phyloP scores from a whole-genome alignment of 106 monocot species.

The Dendrobium chrysotoxum region DNA sequence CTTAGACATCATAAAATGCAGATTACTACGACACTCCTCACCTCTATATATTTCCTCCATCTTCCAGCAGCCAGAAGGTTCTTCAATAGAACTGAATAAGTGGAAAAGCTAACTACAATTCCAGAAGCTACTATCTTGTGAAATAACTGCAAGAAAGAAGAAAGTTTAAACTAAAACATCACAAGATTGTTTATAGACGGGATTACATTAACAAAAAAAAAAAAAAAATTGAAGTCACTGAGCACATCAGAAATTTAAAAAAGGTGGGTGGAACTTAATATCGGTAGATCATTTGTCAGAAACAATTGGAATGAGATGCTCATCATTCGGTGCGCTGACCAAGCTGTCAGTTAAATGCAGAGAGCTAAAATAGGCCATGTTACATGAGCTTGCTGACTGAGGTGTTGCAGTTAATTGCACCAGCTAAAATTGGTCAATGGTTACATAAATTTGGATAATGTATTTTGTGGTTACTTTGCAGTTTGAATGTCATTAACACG shows the following conservation, averaged over 20 bases:
- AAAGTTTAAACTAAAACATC: constrained; percentile 6
- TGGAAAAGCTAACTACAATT: constrained; percentile 35
- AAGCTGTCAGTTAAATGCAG: neutral
- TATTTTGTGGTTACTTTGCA: no score
- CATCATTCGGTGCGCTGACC: neutral
- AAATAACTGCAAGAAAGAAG: constrained; percentile 48
- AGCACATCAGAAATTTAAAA: constrained; percentile 6
- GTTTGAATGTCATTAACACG: no score
- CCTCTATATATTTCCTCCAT: constrained; percentile 98
- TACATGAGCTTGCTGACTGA: neutral
- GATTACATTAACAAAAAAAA: neutral
- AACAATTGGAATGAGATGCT: neutral
- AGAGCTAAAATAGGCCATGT: neutral
- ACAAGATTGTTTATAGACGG: neutral
- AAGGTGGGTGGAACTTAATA: neutral
- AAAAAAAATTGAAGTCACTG: neutral
- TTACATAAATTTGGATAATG: no score
- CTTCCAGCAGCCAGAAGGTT: constrained; percentile 85
- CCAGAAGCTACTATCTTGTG: constrained; percentile 61
- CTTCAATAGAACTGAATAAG: constrained; percentile 63
- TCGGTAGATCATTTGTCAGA: neutral
- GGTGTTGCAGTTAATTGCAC: no score
- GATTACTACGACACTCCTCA: neutral
- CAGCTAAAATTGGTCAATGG: no score
- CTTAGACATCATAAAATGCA: neutral